Evolutionary conservation across 805 yeast genomes (phyloP), one percentile per base, ranked within the genome.

Genomic region (Wickerhamiella azyma): DNA sequence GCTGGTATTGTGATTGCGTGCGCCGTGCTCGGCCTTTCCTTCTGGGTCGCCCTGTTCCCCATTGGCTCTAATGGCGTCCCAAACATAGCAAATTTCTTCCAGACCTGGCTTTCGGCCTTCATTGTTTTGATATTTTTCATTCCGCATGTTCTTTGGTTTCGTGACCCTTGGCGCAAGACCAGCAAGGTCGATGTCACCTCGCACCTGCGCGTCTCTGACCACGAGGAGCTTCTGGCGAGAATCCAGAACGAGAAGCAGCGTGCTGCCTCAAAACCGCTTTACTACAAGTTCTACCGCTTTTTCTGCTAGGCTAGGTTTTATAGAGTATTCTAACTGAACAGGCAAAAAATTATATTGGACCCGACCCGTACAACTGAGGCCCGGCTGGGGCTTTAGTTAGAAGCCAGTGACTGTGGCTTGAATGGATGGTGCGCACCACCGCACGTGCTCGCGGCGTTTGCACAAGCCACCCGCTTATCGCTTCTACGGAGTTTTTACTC

Each of bases 11-110:
- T 63, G 21, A 63, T 85, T 57, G 77, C 77, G 59, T 32, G 71
- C 26, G 60, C 80, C 47, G 77, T 84, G 51, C 67, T 85, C 49
- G 66, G 74, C 47, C 84, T 86, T 26, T 88, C 82, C 65, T 82
- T 85, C 69, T 85, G 89, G 85, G 70, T 79, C 48, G 88, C 92
- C 7, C 65, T 81, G 37, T 83, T 70, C 70, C 94, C 94, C 46
- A 58, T 76, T 50, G 82, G 77, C 32, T 60, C 73, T 9, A 18
- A 29, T 9, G 45, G 47, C 28, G 28, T 44, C 2, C 61, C 70
- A 13, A 53, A 51, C 39, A 71, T 67, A 10, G 37, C 48, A 19
- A 48, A 42, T 48, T 78, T 77, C 60, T 76, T 77, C 66, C 66
- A 69, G 59, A 63, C 69, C 48, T 77, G 75, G 61, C 61, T 77